Percentiles rank a stretch among this genome's conserved stretches.
These are phyloP conservation scores for Bruguiera gymnorhiza DNA, from an alignment of 345 rosid species.

Conservation along the genomic window DNA sequence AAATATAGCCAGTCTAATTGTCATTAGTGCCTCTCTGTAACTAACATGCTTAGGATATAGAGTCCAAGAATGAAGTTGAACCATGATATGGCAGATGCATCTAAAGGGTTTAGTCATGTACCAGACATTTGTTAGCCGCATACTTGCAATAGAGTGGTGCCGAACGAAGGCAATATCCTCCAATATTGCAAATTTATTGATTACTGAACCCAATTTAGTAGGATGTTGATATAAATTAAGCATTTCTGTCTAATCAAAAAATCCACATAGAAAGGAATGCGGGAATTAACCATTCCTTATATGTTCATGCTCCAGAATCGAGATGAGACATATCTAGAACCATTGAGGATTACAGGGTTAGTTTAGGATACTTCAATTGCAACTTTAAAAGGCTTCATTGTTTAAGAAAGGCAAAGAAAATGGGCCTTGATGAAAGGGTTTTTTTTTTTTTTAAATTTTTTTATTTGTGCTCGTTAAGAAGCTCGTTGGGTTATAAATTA, in stretches of 20 bases:
- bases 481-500: too few species aligned
- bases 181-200: constrained; percentile 2
- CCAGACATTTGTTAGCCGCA: neutral
- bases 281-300: neutral
- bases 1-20: neutral
- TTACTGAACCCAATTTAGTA: neutral
- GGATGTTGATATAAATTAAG: neutral
- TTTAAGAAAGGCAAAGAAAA: too few species aligned
- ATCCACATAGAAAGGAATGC: constrained; percentile 11
- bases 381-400: too few species aligned
- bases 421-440: too few species aligned
- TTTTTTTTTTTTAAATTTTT: too few species aligned
- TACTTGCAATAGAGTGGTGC: neutral
- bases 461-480: too few species aligned
- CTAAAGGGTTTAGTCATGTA: neutral
- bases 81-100: too few species aligned
- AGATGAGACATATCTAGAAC: constrained; percentile 11
- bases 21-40: too few species aligned
- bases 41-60: too few species aligned
- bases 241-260: constrained; percentile 17
- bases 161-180: constrained; percentile 1
- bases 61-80: too few species aligned
- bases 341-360: constrained; percentile 2
- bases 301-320: neutral
- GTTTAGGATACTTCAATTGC: too few species aligned